Percentiles rank a stretch among this genome's conserved stretches.
These are phyloP conservation scores for Fusarium xyrophilum DNA, from an alignment of 2,329 filamentous ascomycete species.

Conservation along the genomic window DNA sequence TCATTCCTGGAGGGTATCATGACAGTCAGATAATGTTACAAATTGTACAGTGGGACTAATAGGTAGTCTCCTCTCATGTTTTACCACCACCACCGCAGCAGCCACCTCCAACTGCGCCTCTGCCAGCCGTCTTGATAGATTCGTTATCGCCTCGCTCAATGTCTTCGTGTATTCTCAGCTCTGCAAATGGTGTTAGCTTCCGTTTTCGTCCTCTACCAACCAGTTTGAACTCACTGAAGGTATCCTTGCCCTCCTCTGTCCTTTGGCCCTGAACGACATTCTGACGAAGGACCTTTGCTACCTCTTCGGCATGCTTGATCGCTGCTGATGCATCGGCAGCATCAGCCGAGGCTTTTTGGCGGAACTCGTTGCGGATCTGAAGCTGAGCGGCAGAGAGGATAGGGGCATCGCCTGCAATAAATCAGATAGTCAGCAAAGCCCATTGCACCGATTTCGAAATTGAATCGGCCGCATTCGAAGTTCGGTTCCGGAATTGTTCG, in stretches of 20 bases:
- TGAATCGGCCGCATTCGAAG: background rate
- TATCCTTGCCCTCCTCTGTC: slow-evolving; percentile 52
- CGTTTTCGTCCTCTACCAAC: background rate
- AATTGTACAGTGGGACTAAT: slow-evolving; percentile 37
- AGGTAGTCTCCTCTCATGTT: slow-evolving; percentile 34
- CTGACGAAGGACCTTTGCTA: slow-evolving; percentile 78
- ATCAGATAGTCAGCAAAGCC: background rate
- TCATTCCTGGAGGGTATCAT: slow-evolving; percentile 45
- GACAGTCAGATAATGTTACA: slow-evolving; percentile 41
- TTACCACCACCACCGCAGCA: slow-evolving; percentile 45
- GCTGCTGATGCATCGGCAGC: slow-evolving; percentile 65
- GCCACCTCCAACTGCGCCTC: slow-evolving; percentile 38
- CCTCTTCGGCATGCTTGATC: slow-evolving; percentile 80
- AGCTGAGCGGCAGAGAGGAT: slow-evolving; percentile 73
- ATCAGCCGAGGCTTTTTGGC: slow-evolving; percentile 66
- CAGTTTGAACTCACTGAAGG: slow-evolving; percentile 58
- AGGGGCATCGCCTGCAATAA: slow-evolving; percentile 68
- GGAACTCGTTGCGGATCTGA: slow-evolving; percentile 78
- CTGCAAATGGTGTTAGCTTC: slow-evolving; percentile 54
- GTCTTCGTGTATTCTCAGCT: slow-evolving; percentile 85
- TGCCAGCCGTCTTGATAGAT: slow-evolving; percentile 72
- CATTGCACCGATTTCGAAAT: too few relatives aligned
- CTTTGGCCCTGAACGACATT: slow-evolving; percentile 87
- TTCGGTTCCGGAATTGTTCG: slow-evolving; percentile 2
- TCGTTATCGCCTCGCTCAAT: slow-evolving; percentile 95